A percentile compares a stretch with the other conserved stretches of the same genome.
phyloP scores from a whole-genome alignment of 2,329 filamentous ascomycete genomes.

The Sporothrix globosa region DNA sequence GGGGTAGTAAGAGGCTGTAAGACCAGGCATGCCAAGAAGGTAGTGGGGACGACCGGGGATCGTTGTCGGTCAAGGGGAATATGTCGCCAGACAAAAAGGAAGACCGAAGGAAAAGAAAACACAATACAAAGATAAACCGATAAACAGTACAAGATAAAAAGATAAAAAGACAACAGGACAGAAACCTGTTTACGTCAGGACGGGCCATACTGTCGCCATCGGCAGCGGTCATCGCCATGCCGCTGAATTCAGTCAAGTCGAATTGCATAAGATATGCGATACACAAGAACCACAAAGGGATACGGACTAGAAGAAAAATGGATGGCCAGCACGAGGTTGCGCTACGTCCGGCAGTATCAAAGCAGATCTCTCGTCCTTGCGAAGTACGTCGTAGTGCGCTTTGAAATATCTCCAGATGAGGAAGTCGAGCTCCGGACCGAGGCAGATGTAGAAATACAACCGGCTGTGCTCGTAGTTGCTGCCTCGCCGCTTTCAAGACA shows the following conservation, averaged over 20 bases:
- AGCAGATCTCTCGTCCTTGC: background rate
- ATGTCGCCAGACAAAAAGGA: background rate
- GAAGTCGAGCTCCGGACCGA: background rate
- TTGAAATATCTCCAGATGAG: background rate
- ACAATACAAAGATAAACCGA: no score
- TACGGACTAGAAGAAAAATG: background rate
- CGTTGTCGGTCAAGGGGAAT: background rate
- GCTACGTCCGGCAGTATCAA: background rate
- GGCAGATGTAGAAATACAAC: background rate
- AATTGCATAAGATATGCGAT: background rate
- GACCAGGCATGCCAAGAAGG: no score
- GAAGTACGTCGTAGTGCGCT: background rate
- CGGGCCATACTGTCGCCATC: background rate
- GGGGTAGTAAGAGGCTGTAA: background rate
- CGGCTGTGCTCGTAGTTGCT: no score
- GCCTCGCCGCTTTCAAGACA: no score
- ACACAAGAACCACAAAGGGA: background rate
- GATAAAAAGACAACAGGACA: background rate
- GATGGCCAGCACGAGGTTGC: background rate
- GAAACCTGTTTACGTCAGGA: constrained; percentile 7
- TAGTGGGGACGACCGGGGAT: background rate
- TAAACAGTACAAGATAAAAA: background rate
- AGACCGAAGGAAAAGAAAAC: no score
- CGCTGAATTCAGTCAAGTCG: background rate
- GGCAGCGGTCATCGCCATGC: background rate